These are phyloP conservation scores for Claviceps cyperi DNA, from an alignment of 2,329 filamentous ascomycete species.

Conservation along the genomic window DNA sequence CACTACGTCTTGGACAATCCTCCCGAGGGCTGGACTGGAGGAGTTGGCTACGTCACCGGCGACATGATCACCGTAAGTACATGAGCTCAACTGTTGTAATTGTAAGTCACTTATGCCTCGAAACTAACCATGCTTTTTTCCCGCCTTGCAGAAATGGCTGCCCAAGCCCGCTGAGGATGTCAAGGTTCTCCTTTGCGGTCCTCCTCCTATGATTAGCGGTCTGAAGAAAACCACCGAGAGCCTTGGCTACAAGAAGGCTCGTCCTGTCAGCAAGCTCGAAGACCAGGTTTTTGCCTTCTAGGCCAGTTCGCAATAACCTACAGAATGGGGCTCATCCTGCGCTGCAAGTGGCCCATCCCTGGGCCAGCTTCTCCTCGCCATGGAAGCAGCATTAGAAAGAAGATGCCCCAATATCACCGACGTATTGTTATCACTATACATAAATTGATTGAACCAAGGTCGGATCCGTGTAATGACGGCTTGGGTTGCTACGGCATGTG, in stretches of 20 bases:
- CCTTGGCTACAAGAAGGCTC: constrained; percentile 82
- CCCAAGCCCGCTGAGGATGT: constrained; percentile 73
- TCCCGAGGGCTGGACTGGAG: constrained; percentile 79
- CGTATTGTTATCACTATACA: not conserved
- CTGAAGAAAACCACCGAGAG: constrained; percentile 92
- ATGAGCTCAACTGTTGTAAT: not conserved
- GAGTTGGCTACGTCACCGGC: constrained; percentile 84
- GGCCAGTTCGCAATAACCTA: constrained; percentile 1
- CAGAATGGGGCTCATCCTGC: not conserved
- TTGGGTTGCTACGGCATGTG: not conserved
- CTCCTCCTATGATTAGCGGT: constrained; percentile 89
- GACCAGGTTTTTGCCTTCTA: constrained; percentile 95
- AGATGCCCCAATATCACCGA: not conserved
- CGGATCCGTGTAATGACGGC: not conserved
- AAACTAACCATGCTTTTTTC: not conserved
- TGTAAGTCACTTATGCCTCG: not conserved
- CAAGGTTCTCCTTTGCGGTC: constrained; percentile 89
- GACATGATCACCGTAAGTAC: constrained; percentile 77
- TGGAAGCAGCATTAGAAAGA: not conserved
- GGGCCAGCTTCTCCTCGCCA: not conserved
- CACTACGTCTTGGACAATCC: constrained; percentile 97
- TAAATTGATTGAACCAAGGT: not conserved
- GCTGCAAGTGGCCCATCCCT: not conserved
- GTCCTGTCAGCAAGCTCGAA: constrained; percentile 90
- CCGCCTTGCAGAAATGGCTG: constrained; percentile 43